Base-by-base conservation (phyloP, 441 rosid species). In the Mallotus japonicus region DNA sequence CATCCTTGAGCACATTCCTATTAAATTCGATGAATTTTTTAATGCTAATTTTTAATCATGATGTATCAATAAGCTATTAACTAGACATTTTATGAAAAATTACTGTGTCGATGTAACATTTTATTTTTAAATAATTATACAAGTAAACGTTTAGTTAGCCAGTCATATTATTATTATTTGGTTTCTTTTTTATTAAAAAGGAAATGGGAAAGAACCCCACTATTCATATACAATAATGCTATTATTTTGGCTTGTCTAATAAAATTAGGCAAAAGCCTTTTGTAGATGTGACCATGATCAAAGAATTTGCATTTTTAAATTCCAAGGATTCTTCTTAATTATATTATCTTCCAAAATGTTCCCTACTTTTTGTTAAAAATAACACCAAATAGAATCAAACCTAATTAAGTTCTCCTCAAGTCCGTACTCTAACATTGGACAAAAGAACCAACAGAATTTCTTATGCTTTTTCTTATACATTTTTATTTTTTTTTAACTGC, bases 261-360 rank as follows among this genome's bases (percentile, higher is more conserved):
- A 28, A 28, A 28, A 28, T 28, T 28, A 1, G 32, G 32, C 32
- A 28, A 28, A 28, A 28, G 32, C 32, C 32, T 28, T 28, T 28
- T 28, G 32, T 66, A 37, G 32, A 55, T 58, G 61, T 42, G 67
- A 62, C 68, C 69, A 61, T 67, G 47, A 62, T 62, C 77, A 53
- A 28, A 40, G 62, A 12, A 51, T 69, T 53, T 59, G 28, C n/a
- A 14, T 75, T 55, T 65, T 65, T 67, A 55, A 57, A n/a, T 53
- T 58, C n/a, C 63, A 4, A 72, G 44, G 16, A 28, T 47, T 46
- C 44, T 49, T 16, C 11, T 1, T 60, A 24, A 58, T 59, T 44
- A 22, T 44, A n/a, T 73, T 64, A 72, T 63, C 65, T 73, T 53
- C 42, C 8, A 73, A 66, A 58, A 57, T 58, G 40, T 47, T 73